Percentiles rank a stretch among this genome's conserved stretches.
Conservation (phyloP, 2,329 filamentous ascomycete genomes). For the Lomentospora prolificans region DNA sequence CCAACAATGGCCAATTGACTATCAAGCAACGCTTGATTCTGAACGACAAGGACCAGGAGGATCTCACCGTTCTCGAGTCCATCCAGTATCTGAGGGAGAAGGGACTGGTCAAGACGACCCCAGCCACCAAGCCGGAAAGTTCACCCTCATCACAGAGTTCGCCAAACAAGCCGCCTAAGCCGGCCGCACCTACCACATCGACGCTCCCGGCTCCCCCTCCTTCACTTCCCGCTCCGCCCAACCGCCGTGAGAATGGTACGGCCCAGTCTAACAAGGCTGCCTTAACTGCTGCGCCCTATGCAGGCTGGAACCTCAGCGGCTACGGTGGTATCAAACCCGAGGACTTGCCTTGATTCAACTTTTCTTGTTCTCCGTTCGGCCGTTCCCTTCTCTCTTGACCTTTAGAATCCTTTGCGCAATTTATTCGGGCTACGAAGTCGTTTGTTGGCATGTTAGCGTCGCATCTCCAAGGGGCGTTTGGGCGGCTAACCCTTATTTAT, state of each 20-base stretch:
- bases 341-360: slow-evolving; percentile 16
- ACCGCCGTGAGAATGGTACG: slow-evolving; percentile 5
- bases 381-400: background rate
- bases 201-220: slow-evolving; percentile 27
- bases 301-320: slow-evolving; percentile 28
- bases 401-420: slow-evolving; percentile 3
- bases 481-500: too few relatives aligned
- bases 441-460: background rate
- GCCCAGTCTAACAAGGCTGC: slow-evolving; percentile 12
- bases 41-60: slow-evolving; percentile 60
- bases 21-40: slow-evolving; percentile 55
- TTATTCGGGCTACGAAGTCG: background rate
- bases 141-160: background rate
- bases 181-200: slow-evolving; percentile 16
- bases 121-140: slow-evolving; percentile 10
- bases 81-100: slow-evolving; percentile 55
- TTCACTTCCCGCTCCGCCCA: slow-evolving; percentile 25
- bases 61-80: slow-evolving; percentile 54
- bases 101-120: slow-evolving; percentile 34
- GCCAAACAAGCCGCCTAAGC: slow-evolving; percentile 11
- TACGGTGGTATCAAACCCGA: slow-evolving; percentile 28
- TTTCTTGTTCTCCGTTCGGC: background rate
- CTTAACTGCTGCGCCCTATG: slow-evolving; percentile 12
- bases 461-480: background rate
- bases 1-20: slow-evolving; percentile 56